phyloP scores from a whole-genome alignment of 2,329 filamentous ascomycete genomes.

The Dactylella cylindrospora region DNA sequence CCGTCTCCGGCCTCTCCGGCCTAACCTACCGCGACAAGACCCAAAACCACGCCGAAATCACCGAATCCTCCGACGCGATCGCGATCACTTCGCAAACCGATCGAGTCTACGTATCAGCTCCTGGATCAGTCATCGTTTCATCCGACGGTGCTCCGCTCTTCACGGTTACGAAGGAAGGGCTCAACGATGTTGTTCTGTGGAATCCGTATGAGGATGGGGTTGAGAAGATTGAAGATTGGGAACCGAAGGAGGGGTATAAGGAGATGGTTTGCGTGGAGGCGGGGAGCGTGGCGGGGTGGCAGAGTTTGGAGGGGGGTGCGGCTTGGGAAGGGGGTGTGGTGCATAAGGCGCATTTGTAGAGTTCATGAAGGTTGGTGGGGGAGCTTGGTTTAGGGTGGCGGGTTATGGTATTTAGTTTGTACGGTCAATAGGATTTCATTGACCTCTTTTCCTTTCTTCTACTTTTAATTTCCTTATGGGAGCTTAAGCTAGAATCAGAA shows the following conservation, averaged over 20 bases:
- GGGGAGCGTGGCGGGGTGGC: conserved; percentile 78
- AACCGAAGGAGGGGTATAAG: conserved; percentile 84
- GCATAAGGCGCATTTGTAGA: conserved; percentile 41
- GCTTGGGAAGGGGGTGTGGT: conserved; percentile 63
- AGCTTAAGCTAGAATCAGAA: no score
- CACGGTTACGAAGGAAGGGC: conserved; percentile 77
- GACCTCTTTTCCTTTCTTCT: no score
- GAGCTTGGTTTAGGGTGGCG: no score
- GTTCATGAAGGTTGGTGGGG: no score
- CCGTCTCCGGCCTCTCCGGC: conserved; percentile 73
- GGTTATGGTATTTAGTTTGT: no score
- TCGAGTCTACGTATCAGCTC: conserved; percentile 76
- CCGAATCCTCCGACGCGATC: conserved; percentile 66
- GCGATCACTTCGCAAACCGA: conserved; percentile 78
- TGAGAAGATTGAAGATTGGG: conserved; percentile 79
- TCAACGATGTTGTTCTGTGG: conserved; percentile 90
- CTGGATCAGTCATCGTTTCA: conserved; percentile 63
- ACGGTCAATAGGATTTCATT: no score
- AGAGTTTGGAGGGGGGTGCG: conserved; percentile 77
- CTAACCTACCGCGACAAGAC: conserved; percentile 84
- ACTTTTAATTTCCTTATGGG: no score
- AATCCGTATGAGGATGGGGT: conserved; percentile 93
- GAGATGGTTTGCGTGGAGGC: conserved; percentile 95
- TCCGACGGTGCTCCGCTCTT: conserved; percentile 67
- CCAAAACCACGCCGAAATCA: conserved; percentile 63